Evolutionary conservation across 2,329 filamentous ascomycete species (phyloP).

Genomic region (Xylariaceae sp.): DNA sequence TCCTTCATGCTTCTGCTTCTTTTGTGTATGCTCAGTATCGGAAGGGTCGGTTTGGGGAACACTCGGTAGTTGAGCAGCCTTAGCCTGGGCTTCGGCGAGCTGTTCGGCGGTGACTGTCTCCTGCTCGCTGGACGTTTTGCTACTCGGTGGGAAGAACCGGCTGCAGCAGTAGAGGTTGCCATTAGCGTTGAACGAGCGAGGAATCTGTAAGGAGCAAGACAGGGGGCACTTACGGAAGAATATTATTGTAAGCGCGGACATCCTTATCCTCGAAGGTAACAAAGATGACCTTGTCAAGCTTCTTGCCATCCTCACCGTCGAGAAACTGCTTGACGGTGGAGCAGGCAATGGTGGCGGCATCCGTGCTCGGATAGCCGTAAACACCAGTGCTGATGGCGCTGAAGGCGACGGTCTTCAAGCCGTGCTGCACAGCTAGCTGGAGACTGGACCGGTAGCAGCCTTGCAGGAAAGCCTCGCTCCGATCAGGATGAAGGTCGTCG

Average conservation of each 20-base stretch:
- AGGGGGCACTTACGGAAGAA: slow-evolving; percentile 70
- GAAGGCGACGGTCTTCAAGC: slow-evolving; percentile 78
- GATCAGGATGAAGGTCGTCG: slow-evolving; percentile 45
- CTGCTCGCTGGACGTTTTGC: slow-evolving; percentile 18
- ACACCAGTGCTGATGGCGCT: slow-evolving; percentile 85
- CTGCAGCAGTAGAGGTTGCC: slow-evolving; percentile 12
- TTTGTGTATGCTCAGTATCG: slow-evolving; percentile 39
- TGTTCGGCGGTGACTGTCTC: slow-evolving; percentile 28
- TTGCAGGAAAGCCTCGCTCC: slow-evolving; percentile 55
- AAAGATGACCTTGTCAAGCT: slow-evolving; percentile 78
- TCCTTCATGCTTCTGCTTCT: slow-evolving; percentile 42
- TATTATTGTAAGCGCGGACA: slow-evolving; percentile 70
- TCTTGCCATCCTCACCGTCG: slow-evolving; percentile 50
- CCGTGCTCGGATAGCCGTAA: slow-evolving; percentile 80
- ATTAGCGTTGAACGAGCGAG: neutral
- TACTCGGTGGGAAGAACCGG: slow-evolving; percentile 36
- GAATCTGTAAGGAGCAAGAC: neutral
- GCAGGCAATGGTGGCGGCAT: slow-evolving; percentile 76
- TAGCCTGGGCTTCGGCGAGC: slow-evolving; percentile 35
- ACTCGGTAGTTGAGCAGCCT: slow-evolving; percentile 42
- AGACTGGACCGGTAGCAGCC: slow-evolving; percentile 75
- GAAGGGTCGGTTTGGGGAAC: slow-evolving; percentile 45
- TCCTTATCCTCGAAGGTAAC: slow-evolving; percentile 85
- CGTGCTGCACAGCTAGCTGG: slow-evolving; percentile 71
- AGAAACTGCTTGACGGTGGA: slow-evolving; percentile 62